Percentiles rank a stretch among this genome's conserved stretches.
Conservation (phyloP, 2,329 filamentous ascomycete genomes). For the Fusarium armeniacum region DNA sequence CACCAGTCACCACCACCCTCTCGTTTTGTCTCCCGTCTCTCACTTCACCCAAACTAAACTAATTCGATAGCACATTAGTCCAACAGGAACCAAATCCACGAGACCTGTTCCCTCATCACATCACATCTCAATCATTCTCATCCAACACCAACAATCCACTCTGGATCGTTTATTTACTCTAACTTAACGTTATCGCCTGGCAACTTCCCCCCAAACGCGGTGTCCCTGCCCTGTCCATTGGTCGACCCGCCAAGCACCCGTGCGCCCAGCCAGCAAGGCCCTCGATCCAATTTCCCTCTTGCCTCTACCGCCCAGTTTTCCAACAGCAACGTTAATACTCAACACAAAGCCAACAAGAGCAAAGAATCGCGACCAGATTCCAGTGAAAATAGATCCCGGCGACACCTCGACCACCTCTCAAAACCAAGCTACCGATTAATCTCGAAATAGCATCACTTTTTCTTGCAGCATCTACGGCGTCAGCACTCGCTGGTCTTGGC, state of each 20-base stretch:
- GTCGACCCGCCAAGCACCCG: constrained; percentile 49
- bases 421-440: constrained; percentile 34
- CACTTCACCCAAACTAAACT: constrained; percentile 19
- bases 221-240: constrained; percentile 44
- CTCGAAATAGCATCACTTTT: constrained; percentile 46
- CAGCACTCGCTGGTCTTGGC: constrained; percentile 46
- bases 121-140: constrained; percentile 42
- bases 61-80: constrained; percentile 32
- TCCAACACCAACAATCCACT: constrained; percentile 18
- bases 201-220: constrained; percentile 38
- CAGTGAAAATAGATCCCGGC: constrained; percentile 25
- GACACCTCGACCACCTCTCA: constrained; percentile 27
- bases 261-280: constrained; percentile 47
- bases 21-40: constrained; percentile 6
- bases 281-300: constrained; percentile 50
- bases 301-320: constrained; percentile 40
- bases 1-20: constrained; percentile 31
- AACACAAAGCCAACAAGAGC: constrained; percentile 35
- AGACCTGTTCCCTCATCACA: constrained; percentile 18
- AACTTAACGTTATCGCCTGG: constrained; percentile 5
- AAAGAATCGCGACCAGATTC: constrained; percentile 20
- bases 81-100: constrained; percentile 28
- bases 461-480: constrained; percentile 45
- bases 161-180: constrained; percentile 23
- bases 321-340: constrained; percentile 34